Evolutionary conservation across 2,329 filamentous ascomycete species (phyloP), one percentile per base, ranked within the genome.

Genomic region (Microcyclospora tardicrescens): DNA sequence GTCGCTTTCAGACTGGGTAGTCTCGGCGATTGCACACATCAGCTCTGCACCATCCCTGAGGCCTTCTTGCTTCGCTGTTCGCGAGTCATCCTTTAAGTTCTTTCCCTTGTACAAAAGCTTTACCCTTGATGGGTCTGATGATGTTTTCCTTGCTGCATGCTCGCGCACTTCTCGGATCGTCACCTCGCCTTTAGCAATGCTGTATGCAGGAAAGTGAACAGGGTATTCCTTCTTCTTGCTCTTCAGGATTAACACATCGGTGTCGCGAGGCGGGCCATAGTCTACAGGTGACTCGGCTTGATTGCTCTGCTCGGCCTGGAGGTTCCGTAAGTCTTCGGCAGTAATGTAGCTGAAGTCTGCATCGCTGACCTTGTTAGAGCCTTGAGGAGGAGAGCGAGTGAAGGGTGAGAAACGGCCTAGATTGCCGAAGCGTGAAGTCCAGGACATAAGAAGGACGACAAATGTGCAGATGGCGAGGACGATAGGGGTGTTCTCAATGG

Each of bases 321-420:
- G 54, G 59, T 58, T 46, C 56, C 49, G 43, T 55, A 86, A 60
- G 52, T 87, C 81, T 52, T 83, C 75, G 19, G 78, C 77, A n/a
- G 81, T 85, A 55, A 87, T 86, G 65, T 89, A 87, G 56, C 76
- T 80, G 59, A 78, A 89, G 63, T 87, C 82, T 28, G 79, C 74
- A 49, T 85, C 80, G 50, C 75, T 81, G 43, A 87, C 77, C 47
- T 77, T 70, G 27, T 77, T 57, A 12, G 56, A 50, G 37, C 51
- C 54, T 50, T 58, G 43, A 46, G 59, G 43, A 42, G 59, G 53
- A 14, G 59, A 59, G 34, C 67, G 64, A 11, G 64, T 63, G 48
- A 70, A 69, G 12, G 67, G 67, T 16, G 64, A 67, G 54, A 68
- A 68, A 44, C 64, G 63, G 28, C 66, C 65, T 33, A 61, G 56